Evolutionary conservation across 2,329 filamentous ascomycete species (phyloP).

Genomic region (Ploettnerulaceae sp.): DNA sequence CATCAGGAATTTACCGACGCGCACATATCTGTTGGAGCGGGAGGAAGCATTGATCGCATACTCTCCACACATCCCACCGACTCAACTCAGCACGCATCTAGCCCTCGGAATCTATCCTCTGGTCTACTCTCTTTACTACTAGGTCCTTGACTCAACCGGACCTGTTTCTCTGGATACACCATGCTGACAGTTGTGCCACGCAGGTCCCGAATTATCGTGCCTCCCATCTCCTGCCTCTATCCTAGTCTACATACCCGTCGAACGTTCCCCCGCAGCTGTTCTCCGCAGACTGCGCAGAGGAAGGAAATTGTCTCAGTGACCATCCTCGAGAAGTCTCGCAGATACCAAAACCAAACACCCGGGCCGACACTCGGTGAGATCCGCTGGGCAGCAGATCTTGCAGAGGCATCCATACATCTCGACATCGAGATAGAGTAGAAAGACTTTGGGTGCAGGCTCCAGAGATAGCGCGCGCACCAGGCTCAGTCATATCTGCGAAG

Average conservation of each 20-base stretch:
- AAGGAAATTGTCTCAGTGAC: conserved; percentile 12
- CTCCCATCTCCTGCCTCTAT: conserved; percentile 22
- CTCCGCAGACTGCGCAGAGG: conserved; percentile 10
- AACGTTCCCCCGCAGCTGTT: conserved; percentile 23
- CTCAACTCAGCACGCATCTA: neutral
- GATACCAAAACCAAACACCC: conserved; percentile 8
- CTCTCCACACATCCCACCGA: neutral
- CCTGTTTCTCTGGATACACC: conserved; percentile 11
- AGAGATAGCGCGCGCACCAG: conserved; percentile 8
- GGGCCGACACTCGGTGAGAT: too few species aligned
- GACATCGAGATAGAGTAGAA: conserved; percentile 8
- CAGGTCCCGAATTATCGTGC: conserved; percentile 24
- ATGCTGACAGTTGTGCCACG: conserved; percentile 23
- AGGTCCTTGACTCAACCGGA: neutral
- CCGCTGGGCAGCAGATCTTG: conserved; percentile 12
- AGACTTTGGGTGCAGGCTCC: conserved; percentile 3
- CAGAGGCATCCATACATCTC: conserved; percentile 15
- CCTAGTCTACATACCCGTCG: conserved; percentile 26
- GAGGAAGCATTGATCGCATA: neutral
- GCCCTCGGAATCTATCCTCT: neutral
- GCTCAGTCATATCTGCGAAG: conserved; percentile 11
- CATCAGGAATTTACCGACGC: conserved; percentile 7
- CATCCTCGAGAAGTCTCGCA: conserved; percentile 9
- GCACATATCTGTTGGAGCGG: neutral
- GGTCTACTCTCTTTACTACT: neutral